These are phyloP conservation scores for Lipomyces mesembrius DNA, from an alignment of 805 yeast species.

Conservation along the genomic window DNA sequence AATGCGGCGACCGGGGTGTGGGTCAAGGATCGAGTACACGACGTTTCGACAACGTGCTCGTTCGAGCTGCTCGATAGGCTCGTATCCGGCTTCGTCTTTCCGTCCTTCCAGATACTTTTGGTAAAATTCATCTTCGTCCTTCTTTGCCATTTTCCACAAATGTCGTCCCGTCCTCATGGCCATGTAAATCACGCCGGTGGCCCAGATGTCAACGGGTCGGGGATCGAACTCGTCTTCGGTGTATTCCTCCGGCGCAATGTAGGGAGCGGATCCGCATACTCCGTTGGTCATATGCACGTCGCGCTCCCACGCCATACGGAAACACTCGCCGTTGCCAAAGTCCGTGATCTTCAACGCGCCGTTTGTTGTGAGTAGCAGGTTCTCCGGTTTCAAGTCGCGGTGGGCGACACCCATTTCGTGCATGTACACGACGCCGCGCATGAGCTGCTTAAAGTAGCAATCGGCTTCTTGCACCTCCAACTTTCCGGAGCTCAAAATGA, in stretches of 20 bases:
- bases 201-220: slow-evolving; percentile 84
- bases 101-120: slow-evolving; percentile 74
- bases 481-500: slow-evolving; percentile 58
- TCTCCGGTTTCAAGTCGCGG: slow-evolving; percentile 90
- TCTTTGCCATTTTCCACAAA: slow-evolving; percentile 81
- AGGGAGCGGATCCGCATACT: slow-evolving; percentile 87
- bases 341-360: slow-evolving; percentile 78
- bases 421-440: slow-evolving; percentile 81
- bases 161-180: slow-evolving; percentile 91
- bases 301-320: slow-evolving; percentile 86
- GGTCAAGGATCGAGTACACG: slow-evolving; percentile 89
- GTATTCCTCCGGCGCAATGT: slow-evolving; percentile 91
- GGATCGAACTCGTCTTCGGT: slow-evolving; percentile 66
- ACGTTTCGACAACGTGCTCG: slow-evolving; percentile 91
- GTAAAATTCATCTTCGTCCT: slow-evolving; percentile 79
- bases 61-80: slow-evolving; percentile 84
- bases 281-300: slow-evolving; percentile 71
- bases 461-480: slow-evolving; percentile 74
- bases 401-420: slow-evolving; percentile 93
- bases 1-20: slow-evolving; percentile 83
- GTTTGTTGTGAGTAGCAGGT: slow-evolving; percentile 66
- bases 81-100: slow-evolving; percentile 83
- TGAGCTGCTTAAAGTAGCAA: slow-evolving; percentile 84
- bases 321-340: slow-evolving; percentile 90
- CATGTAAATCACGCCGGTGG: slow-evolving; percentile 76